Base-by-base conservation (phyloP, 2,329 filamentous ascomycete species). In the Cladosporium colombiae region DNA sequence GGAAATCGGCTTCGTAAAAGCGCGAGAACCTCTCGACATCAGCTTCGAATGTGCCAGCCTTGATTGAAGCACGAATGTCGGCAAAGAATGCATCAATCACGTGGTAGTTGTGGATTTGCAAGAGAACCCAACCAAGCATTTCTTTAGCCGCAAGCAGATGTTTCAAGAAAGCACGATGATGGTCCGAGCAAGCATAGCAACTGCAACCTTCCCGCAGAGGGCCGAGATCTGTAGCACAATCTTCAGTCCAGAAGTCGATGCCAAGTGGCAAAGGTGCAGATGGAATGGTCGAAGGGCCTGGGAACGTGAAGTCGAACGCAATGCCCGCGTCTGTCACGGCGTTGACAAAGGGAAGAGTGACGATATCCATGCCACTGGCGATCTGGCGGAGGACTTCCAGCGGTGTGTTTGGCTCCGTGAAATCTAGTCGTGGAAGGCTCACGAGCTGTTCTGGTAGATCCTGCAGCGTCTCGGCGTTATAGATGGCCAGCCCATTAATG, bases 71-170 rank as follows among this genome's bases (percentile, higher is more conserved):
- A 23, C 94, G 87, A 7, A 97, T 82, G 0, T 83, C 85, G 0
- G 81, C 77, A 77, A 98, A 97, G 80, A 98, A 97, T 0, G 80
- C 73, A 55, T 86, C 84, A 62, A 96, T 78, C 8, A 90, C 80
- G 67, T 88, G 84, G 76, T 96, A 89, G 76, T 99, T 99, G 80
- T 99, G 95, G 3, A 97, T 85, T 77, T 98, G 94, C 8, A 99
- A 83, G 8, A 99, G 83, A 0, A 90, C 91, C 95, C 95, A 99
- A 27, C 90, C 94, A 5, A 97, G 87, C 95, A 99, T 98, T 78
- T 99, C 95, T 74, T 93, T 96, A 0, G 95, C 93, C 56, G 87
- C 84, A 6, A 99, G 86, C 0, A 98, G 84, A 77, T 99, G 95
- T 70, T 93, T 90, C 40, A 99, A 75, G 78, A 91, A 99, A 0